Evolutionary conservation across 208 protist species (phyloP).

Genomic region (Crithidia thermophila): DNA sequence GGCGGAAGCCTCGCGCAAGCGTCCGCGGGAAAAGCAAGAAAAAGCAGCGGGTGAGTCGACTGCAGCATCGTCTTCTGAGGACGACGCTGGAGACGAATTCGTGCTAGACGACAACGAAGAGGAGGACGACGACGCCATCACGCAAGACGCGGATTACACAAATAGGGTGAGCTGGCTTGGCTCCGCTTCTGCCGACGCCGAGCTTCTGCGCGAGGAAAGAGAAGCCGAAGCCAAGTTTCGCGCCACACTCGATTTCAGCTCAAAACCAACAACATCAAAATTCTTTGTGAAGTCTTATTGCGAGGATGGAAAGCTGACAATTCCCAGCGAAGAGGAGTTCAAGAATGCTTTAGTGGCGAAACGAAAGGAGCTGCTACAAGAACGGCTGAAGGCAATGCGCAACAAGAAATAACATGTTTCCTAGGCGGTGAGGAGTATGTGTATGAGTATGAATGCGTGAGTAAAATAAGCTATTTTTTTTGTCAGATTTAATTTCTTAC

Average conservation of each 20-base stretch:
- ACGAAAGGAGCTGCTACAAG: slow-evolving; percentile 44
- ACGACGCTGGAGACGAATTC: background rate
- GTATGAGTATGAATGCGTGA: no score
- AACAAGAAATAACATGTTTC: slow-evolving; percentile 4
- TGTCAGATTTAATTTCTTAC: no score
- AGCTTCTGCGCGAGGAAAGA: slow-evolving; percentile 36
- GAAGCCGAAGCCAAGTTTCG: slow-evolving; percentile 29
- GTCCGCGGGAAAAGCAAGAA: slow-evolving; percentile 5
- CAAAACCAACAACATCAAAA: background rate
- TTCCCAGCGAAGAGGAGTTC: slow-evolving; percentile 62
- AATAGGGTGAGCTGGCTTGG: slow-evolving; percentile 32
- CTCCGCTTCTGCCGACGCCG: slow-evolving; percentile 16
- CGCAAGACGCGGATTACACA: slow-evolving; percentile 15
- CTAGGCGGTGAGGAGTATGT: no score
- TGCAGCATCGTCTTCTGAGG: background rate
- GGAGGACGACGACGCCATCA: slow-evolving; percentile 1
- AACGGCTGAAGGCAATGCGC: slow-evolving; percentile 30
- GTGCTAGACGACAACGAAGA: background rate
- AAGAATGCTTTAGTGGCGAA: slow-evolving; percentile 38
- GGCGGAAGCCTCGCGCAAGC: slow-evolving; percentile 32
- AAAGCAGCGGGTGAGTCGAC: background rate
- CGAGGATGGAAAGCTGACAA: slow-evolving; percentile 29
- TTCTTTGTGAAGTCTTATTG: slow-evolving; percentile 29
- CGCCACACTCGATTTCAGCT: background rate
- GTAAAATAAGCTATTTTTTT: no score